These are phyloP conservation scores for Penicillium pancosmium DNA, from an alignment of 495 filamentous ascomycete genomes.

Conservation along the genomic window DNA sequence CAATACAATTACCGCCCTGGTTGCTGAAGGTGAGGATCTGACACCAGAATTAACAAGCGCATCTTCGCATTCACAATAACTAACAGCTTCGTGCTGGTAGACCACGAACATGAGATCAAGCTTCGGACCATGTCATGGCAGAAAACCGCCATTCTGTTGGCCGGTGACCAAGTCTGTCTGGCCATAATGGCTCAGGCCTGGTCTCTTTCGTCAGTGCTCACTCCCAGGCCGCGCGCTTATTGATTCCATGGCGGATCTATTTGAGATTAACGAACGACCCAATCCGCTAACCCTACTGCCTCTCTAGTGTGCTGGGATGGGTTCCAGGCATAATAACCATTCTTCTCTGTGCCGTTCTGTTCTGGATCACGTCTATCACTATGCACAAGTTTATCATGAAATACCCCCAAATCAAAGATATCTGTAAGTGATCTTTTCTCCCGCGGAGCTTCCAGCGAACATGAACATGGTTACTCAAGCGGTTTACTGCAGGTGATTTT, in stretches of 20 bases:
- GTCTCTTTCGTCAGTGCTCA: constrained; percentile 43
- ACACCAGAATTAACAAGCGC: neutral
- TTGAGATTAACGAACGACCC: neutral
- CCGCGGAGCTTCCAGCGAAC: neutral
- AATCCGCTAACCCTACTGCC: neutral
- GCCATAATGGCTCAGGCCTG: constrained; percentile 54
- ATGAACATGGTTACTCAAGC: neutral
- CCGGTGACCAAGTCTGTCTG: constrained; percentile 50
- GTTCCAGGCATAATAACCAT: constrained; percentile 49
- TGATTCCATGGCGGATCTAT: too few relatives aligned
- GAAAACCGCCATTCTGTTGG: constrained; percentile 46
- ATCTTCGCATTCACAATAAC: neutral
- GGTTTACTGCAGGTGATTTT: constrained; percentile 30
- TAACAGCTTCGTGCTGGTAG: constrained; percentile 19
- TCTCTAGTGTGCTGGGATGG: constrained; percentile 45
- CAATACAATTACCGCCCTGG: constrained; percentile 29
- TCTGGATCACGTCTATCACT: constrained; percentile 49
- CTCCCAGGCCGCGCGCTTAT: too few relatives aligned
- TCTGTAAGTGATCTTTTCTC: constrained; percentile 33
- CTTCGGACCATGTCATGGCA: constrained; percentile 53
- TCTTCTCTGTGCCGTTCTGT: constrained; percentile 36
- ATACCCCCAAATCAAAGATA: constrained; percentile 48
- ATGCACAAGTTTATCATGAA: constrained; percentile 54
- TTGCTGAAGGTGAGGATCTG: constrained; percentile 25
- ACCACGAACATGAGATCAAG: constrained; percentile 50